Base-by-base conservation (phyloP, 2,329 filamentous ascomycete species). In the Trichophaea hybrida region DNA sequence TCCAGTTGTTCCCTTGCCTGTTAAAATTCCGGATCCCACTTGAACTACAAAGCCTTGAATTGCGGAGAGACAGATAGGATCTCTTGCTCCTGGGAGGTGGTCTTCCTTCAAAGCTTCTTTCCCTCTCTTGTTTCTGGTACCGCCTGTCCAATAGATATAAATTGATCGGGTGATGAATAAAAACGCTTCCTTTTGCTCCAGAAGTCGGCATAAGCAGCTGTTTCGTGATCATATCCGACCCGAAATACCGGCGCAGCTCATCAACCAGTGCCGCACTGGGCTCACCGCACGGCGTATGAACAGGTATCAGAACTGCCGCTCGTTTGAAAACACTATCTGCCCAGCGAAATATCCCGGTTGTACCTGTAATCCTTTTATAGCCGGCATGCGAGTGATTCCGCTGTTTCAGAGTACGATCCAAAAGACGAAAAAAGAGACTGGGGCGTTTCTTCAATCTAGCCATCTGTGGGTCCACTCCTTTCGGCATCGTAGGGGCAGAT, bases 381-480 rank as follows among this genome's bases (percentile, higher is more conserved):
- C 48, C 48, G 12, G 13, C 48, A 32, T 53, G 13, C 12, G 50
- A 53, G 13, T 37, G 24, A 12, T 53, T 6, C 13, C 37, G 5
- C 50, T 46, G 40, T 46, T 37, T 34, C 33, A 53, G 12, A n/a
- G 50, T 37, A 12, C 50, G 50, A 33, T 53, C 37, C 33, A 53
- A 24, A n/a, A 53, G 13, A 31, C 50, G 31, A 35, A 53, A 37
- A 32, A 53, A 53, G 8, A 53, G 13, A 37, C 50, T 53, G 13
- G 50, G 50, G 13, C 50, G 50, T 37, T 53, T 53, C 33, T 53
- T 34, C 32, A 53, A 32, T n/a, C 50, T n/a, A 49, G 44, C n/a
- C 10, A 43, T 43, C n/a, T 43, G 38, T 50, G 48, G 48, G 13
- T 50, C n/a, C 4, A 50, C 31, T 50, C 15, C 48, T 32, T 12